A percentile compares a stretch with the other conserved stretches of the same genome.
Conservation (phyloP, 2,329 filamentous ascomycete species). For the Cadophora sp. region DNA sequence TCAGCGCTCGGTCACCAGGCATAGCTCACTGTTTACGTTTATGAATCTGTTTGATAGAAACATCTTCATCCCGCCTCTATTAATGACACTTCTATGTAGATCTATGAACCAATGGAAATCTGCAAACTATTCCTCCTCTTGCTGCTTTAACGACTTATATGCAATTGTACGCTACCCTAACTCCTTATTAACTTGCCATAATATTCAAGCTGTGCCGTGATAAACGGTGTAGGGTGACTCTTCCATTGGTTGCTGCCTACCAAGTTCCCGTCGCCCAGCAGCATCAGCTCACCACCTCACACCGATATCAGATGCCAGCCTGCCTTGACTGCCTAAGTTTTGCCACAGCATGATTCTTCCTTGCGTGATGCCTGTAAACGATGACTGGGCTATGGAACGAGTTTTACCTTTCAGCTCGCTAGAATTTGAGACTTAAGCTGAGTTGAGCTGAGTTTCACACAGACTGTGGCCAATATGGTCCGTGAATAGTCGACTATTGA, state of each 20-base stretch:
- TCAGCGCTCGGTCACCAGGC: neutral
- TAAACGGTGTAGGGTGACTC: neutral
- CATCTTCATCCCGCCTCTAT: neutral
- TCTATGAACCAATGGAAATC: no score
- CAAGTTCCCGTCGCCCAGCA: neutral
- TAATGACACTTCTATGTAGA: neutral
- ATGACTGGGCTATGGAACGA: neutral
- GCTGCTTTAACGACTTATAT: neutral
- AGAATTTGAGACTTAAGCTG: neutral
- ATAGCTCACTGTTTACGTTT: neutral
- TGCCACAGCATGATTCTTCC: neutral
- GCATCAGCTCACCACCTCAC: neutral
- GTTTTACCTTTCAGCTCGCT: neutral
- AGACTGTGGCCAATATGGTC: neutral
- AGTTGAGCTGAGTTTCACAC: neutral
- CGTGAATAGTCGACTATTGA: neutral
- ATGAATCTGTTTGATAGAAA: neutral
- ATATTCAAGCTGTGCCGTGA: neutral
- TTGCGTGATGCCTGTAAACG: neutral
- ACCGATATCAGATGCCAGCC: neutral
- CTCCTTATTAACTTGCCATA: no score
- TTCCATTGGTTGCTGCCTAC: neutral
- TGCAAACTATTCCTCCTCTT: neutral
- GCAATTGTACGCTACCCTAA: no score
- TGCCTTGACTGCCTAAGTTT: neutral